phyloP scores from a whole-genome alignment of 108 stramenopile genomes.

The Cyclotella baltica region DNA sequence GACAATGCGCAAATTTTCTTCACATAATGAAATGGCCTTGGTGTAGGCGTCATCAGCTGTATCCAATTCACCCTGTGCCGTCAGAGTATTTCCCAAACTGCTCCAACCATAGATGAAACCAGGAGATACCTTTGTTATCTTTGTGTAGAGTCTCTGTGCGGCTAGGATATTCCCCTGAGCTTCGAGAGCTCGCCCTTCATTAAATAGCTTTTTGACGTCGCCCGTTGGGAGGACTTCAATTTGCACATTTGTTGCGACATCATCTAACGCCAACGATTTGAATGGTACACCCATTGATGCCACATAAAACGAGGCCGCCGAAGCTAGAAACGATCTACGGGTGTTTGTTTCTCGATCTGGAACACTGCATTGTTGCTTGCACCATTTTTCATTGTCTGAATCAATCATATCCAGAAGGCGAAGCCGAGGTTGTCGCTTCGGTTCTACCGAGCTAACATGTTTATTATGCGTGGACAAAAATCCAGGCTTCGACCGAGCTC shows the following conservation, averaged over 20 bases:
- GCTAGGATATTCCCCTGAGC: conserved; percentile 80
- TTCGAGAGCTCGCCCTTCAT: conserved; percentile 80
- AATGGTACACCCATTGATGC: conserved; percentile 3
- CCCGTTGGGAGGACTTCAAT: conserved; percentile 29
- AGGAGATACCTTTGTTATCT: conserved; percentile 81
- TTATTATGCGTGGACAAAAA: too few relatives aligned
- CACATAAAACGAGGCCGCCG: neutral
- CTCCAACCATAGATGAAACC: conserved; percentile 86
- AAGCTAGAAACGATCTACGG: conserved; percentile 1
- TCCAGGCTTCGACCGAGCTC: too few relatives aligned
- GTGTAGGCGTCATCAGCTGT: conserved; percentile 74
- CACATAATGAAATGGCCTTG: conserved; percentile 72
- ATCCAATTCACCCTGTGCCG: conserved; percentile 68
- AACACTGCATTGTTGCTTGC: too few relatives aligned
- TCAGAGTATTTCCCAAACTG: conserved; percentile 82
- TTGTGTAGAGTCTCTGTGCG: conserved; percentile 77
- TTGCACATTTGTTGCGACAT: conserved; percentile 17
- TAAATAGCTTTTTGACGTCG: conserved; percentile 66
- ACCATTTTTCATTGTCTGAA: too few relatives aligned
- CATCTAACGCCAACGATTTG: neutral
- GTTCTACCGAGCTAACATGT: too few relatives aligned
- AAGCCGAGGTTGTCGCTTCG: too few relatives aligned
- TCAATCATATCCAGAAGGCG: too few relatives aligned
- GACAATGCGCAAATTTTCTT: conserved; percentile 54
- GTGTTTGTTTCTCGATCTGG: neutral